Percentiles rank a stretch among this genome's conserved stretches.
These are phyloP conservation scores for Globisporangium polare DNA, from an alignment of 352 stramenopile genomes.

Conservation along the genomic window DNA sequence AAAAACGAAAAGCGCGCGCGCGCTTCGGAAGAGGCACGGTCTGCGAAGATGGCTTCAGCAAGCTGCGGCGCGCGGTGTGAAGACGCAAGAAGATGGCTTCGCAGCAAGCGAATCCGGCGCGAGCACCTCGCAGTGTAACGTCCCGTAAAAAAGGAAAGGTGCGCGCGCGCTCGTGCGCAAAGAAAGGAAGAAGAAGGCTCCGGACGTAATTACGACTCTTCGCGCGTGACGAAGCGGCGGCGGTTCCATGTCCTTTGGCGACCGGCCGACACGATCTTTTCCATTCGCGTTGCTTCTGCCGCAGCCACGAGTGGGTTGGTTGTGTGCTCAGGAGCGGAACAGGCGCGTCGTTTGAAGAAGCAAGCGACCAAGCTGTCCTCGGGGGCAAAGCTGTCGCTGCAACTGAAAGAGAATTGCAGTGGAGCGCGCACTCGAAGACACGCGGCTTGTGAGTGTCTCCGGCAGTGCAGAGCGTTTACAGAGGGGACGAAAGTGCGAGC, in stretches of 20 bases:
- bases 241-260: slow-evolving; percentile 8
- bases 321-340: not conserved
- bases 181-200: not conserved
- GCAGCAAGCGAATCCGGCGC: too few species aligned
- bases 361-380: not conserved
- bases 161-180: not conserved
- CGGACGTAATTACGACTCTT: slow-evolving; percentile 6
- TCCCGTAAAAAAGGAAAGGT: slow-evolving; percentile 6
- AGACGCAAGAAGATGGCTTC: too few species aligned
- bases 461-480: not conserved
- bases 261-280: slow-evolving; percentile 10
- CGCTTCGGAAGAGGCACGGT: too few species aligned
- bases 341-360: not conserved
- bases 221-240: slow-evolving; percentile 5
- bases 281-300: slow-evolving; percentile 2
- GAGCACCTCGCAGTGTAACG: too few species aligned
- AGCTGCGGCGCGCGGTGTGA: too few species aligned
- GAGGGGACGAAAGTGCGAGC: too few species aligned
- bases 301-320: not conserved
- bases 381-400: not conserved
- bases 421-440: not conserved
- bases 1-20: too few species aligned
- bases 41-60: too few species aligned
- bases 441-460: not conserved
- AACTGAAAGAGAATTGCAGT: not conserved